These are phyloP conservation scores for Plasmodium gonderi DNA, from an alignment of 169 alveolate species.

Conservation along the genomic window DNA sequence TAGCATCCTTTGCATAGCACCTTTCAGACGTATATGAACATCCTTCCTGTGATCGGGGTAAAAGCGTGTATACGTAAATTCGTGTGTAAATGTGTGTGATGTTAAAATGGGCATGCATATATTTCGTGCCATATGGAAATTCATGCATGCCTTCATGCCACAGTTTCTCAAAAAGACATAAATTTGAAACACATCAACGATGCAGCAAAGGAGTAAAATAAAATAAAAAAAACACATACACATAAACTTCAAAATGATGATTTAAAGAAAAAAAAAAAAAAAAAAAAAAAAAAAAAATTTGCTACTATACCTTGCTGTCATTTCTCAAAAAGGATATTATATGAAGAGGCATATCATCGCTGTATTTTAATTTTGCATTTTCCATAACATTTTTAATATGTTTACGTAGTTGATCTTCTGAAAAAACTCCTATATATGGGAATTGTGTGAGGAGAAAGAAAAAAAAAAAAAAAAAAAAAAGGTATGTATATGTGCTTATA, in stretches of 20 bases:
- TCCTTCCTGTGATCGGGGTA: conserved; percentile 28
- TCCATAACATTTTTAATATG: conserved; percentile 12
- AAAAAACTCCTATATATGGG: conserved; percentile 10
- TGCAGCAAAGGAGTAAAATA: too few species aligned
- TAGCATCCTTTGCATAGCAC: conserved; percentile 1
- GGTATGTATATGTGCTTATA: neutral
- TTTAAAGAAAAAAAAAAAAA: neutral
- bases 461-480: neutral
- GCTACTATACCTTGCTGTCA: neutral
- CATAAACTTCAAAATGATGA: neutral
- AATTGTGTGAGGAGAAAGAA: neutral
- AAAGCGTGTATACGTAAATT: neutral
- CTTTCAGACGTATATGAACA: conserved; percentile 26
- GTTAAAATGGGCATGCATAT: too few species aligned
- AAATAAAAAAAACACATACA: too few species aligned
- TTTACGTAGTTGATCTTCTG: conserved; percentile 25
- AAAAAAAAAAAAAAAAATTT: neutral
- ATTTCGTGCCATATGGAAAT: too few species aligned
- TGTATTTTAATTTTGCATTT: neutral
- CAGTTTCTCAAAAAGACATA: too few species aligned
- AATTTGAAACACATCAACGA: too few species aligned
- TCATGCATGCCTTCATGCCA: too few species aligned
- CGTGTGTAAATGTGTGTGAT: neutral
- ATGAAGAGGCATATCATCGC: conserved; percentile 7
- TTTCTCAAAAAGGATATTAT: conserved; percentile 51